Percentiles rank a stretch among this genome's conserved stretches.
Evolutionary conservation across 306 rosid species (phyloP).

Genomic region (Fragaria ananassa): DNA sequence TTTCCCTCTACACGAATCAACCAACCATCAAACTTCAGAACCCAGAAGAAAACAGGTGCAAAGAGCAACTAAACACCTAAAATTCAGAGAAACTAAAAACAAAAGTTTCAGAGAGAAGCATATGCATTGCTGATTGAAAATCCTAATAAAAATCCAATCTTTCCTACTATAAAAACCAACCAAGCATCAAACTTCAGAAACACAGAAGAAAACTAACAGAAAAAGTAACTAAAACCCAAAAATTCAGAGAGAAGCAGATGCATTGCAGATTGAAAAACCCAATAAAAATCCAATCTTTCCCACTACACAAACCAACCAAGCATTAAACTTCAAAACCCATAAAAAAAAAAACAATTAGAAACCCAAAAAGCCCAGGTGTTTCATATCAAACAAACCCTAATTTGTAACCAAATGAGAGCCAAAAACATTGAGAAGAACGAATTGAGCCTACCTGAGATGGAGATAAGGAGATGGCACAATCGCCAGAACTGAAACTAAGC

Average conservation of each 20-base stretch:
- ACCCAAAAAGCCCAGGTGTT: neutral
- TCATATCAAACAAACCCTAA: neutral
- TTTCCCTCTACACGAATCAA: neutral
- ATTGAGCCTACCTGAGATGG: neutral
- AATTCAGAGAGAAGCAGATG: slow-evolving; percentile 6
- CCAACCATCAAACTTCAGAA: neutral
- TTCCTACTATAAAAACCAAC: neutral
- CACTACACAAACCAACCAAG: neutral
- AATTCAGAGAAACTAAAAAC: neutral
- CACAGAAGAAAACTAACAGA: too few species aligned
- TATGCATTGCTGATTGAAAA: neutral
- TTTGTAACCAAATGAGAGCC: neutral
- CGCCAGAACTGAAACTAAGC: neutral
- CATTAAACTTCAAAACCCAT: neutral
- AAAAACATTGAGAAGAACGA: neutral
- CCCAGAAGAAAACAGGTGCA: neutral
- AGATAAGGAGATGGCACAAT: neutral
- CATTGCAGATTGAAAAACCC: slow-evolving; percentile 7
- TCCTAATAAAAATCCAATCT: slow-evolving; percentile 16
- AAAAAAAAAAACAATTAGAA: too few species aligned
- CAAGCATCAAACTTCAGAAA: neutral
- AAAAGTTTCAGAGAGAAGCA: neutral
- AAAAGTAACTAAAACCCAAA: too few species aligned
- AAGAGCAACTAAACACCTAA: neutral
- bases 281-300: slow-evolving; percentile 9